phyloP scores from a whole-genome alignment of 2,329 filamentous ascomycete genomes.

The Colletotrichum shisoi region DNA sequence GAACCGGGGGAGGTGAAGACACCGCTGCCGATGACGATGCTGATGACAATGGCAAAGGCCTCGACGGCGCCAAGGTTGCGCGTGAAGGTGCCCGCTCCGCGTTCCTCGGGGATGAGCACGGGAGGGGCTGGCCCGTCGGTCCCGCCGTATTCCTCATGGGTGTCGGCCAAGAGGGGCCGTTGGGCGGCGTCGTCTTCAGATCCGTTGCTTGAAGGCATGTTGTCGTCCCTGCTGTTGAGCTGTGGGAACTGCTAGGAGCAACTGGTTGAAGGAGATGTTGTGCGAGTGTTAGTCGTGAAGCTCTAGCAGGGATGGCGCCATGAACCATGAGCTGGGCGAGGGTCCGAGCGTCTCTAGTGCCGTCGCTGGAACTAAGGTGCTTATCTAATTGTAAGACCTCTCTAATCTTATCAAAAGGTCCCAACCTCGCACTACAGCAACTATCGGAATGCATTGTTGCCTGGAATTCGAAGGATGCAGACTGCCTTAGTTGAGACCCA shows the following conservation, averaged over 20 bases:
- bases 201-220: slow-evolving; percentile 19
- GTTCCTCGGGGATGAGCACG: slow-evolving; percentile 25
- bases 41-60: slow-evolving; percentile 67
- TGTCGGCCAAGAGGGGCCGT: slow-evolving; percentile 35
- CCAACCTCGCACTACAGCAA: background rate
- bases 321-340: background rate
- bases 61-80: slow-evolving; percentile 58
- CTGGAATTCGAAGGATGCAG: too few species aligned
- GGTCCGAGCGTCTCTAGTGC: background rate
- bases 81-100: slow-evolving; percentile 47
- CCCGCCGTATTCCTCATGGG: slow-evolving; percentile 29
- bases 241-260: background rate
- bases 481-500: too few species aligned
- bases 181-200: slow-evolving; percentile 18
- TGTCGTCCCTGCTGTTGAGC: background rate
- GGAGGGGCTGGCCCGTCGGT: slow-evolving; percentile 21
- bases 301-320: slow-evolving; percentile 30
- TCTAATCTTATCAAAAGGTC: background rate
- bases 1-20: slow-evolving; percentile 71
- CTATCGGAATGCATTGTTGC: too few species aligned
- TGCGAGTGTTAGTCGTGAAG: slow-evolving; percentile 10
- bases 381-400: background rate
- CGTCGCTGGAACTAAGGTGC: background rate
- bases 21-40: slow-evolving; percentile 70
- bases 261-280: slow-evolving; percentile 17